phyloP scores from a whole-genome alignment of 1,284 basidiomycete species.

The Trametes sp. region DNA sequence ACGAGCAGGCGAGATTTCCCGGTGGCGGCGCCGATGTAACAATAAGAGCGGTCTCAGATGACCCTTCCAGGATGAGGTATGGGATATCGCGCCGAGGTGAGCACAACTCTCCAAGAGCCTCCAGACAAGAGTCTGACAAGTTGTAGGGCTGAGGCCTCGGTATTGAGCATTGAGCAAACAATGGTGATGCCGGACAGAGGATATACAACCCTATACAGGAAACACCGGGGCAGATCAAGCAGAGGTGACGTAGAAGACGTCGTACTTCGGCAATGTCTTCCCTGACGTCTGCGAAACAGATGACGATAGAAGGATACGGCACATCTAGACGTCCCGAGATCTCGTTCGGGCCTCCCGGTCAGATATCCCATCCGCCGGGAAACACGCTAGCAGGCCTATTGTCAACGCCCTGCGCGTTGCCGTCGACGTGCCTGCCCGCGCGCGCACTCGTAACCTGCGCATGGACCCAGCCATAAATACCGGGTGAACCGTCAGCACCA shows the following conservation, averaged over 20 bases:
- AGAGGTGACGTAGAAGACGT: background rate
- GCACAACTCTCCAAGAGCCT: background rate
- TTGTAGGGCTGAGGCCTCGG: background rate
- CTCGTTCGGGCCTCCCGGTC: background rate
- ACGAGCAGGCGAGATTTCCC: background rate
- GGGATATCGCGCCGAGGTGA: background rate
- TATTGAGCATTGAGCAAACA: background rate
- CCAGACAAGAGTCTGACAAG: background rate
- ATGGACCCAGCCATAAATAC: slow-evolving; percentile 15
- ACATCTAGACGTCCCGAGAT: background rate
- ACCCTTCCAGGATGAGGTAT: slow-evolving; percentile 1
- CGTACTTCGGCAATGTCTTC: background rate
- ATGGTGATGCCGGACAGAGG: background rate
- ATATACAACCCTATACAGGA: background rate
- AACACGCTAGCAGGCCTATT: slow-evolving; percentile 8
- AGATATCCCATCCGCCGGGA: slow-evolving; percentile 6
- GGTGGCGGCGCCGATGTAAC: slow-evolving; percentile 5
- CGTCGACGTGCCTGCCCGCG: slow-evolving; percentile 13
- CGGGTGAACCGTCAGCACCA: background rate
- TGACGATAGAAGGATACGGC: background rate
- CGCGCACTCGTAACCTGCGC: background rate
- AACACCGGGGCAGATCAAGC: background rate
- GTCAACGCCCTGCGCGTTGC: slow-evolving; percentile 17
- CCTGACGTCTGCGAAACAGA: background rate
- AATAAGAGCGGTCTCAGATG: slow-evolving; percentile 18